These are phyloP conservation scores for Ceratocystis destructans DNA, from an alignment of 2,329 filamentous ascomycete species.

Conservation along the genomic window DNA sequence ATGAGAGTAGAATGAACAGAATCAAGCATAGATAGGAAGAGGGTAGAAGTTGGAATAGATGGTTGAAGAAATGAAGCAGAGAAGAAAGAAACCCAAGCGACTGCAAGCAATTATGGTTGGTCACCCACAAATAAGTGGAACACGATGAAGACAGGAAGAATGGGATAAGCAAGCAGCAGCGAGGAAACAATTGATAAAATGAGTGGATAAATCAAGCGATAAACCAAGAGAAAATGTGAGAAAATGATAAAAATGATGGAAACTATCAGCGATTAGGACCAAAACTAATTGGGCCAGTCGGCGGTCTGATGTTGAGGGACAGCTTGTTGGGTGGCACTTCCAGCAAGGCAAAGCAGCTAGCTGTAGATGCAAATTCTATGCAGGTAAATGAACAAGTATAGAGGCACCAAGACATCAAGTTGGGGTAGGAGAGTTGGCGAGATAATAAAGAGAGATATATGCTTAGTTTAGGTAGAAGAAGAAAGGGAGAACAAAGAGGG, in stretches of 20 bases:
- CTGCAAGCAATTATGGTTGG: background rate
- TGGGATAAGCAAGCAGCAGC: background rate
- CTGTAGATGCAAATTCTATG: background rate
- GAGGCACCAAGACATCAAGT: background rate
- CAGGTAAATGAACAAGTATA: conserved; percentile 5
- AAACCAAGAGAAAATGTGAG: background rate
- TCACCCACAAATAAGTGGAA: conserved; percentile 7
- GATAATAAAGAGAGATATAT: background rate
- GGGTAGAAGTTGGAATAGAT: background rate
- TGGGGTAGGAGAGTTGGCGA: background rate
- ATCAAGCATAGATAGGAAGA: background rate
- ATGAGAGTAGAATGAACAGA: background rate
- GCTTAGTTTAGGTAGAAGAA: background rate
- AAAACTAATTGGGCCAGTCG: background rate
- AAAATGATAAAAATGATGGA: background rate
- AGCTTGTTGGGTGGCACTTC: conserved; percentile 4
- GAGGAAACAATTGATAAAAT: background rate
- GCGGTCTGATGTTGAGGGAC: background rate
- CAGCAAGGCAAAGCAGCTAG: background rate
- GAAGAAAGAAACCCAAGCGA: conserved; percentile 1
- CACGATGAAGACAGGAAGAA: conserved; percentile 9
- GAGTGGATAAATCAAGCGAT: background rate
- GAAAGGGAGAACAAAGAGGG: background rate
- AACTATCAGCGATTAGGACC: background rate
- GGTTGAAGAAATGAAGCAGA: background rate